Percentiles rank a stretch among this genome's conserved stretches.
Evolutionary conservation across 2,329 filamentous ascomycete genomes (phyloP).

Genomic region (Colletotrichum incanum): DNA sequence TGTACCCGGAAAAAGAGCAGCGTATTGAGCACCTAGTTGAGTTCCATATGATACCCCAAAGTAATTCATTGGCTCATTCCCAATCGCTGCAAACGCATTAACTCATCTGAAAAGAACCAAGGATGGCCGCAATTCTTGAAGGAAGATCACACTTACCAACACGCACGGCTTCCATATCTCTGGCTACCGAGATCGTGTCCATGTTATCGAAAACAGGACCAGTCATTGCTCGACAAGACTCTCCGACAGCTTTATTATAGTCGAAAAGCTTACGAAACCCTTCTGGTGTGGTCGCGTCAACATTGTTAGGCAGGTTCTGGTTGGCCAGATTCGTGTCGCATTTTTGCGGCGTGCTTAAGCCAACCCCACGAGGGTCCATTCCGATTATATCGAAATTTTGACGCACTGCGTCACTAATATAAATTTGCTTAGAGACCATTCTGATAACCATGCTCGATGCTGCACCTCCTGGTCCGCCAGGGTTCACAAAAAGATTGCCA

Average conservation of each 20-base stretch:
- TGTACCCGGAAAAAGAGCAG: constrained; percentile 17
- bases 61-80: constrained; percentile 29
- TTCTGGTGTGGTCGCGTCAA: constrained; percentile 37
- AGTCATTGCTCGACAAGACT: constrained; percentile 34
- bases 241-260: constrained; percentile 32
- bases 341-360: constrained; percentile 21
- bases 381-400: constrained; percentile 33
- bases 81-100: not conserved
- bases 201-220: constrained; percentile 28
- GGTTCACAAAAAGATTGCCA: constrained; percentile 38
- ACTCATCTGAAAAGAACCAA: not conserved
- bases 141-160: not conserved
- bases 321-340: constrained; percentile 26
- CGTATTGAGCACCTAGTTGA: constrained; percentile 29
- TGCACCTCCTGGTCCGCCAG: constrained; percentile 33
- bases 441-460: constrained; percentile 33
- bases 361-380: constrained; percentile 32
- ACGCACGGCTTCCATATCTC: constrained; percentile 34
- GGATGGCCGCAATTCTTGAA: accelerated
- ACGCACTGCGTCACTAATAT: constrained; percentile 27
- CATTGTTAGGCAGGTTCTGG: constrained; percentile 36
- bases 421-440: constrained; percentile 9
- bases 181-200: constrained; percentile 29
- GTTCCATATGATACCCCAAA: constrained; percentile 38
- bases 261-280: constrained; percentile 26